These are phyloP conservation scores for Alternaria postmessia DNA, from an alignment of 2,329 filamentous ascomycete genomes.

Conservation along the genomic window DNA sequence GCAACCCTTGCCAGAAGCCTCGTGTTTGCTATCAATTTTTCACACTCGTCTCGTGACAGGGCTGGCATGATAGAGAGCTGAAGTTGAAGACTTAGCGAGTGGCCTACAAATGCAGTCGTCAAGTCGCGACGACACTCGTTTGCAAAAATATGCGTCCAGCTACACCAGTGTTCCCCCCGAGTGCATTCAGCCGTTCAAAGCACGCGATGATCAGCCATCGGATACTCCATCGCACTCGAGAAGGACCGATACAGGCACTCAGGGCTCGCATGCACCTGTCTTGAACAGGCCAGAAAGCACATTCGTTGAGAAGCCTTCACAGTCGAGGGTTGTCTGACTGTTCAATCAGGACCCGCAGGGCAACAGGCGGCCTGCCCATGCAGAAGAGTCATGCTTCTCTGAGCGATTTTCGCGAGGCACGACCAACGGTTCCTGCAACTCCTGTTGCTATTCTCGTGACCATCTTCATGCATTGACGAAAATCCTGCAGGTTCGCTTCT, in stretches of 20 bases:
- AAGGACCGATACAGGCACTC: conserved; percentile 25
- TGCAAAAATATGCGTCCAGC: conserved; percentile 23
- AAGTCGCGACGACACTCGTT: conserved; percentile 24
- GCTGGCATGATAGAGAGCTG: conserved; percentile 35
- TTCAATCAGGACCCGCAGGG: conserved; percentile 41
- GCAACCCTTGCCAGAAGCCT: conserved; percentile 24
- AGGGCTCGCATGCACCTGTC: conserved; percentile 39
- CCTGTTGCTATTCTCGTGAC: conserved; percentile 41
- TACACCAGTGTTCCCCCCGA: conserved; percentile 15
- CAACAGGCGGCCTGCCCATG: conserved; percentile 32
- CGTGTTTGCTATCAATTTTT: conserved; percentile 21
- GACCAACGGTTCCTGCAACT: conserved; percentile 30
- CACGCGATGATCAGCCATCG: conserved; percentile 27
- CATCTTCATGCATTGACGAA: conserved; percentile 25
- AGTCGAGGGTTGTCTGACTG: conserved; percentile 27
- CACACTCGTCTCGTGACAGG: conserved; percentile 23
- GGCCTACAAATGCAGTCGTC: conserved; percentile 15
- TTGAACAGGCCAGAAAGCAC: conserved; percentile 26
- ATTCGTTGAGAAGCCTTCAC: conserved; percentile 34
- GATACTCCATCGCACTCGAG: conserved; percentile 19
- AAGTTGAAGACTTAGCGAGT: conserved; percentile 34
- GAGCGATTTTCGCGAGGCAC: conserved; percentile 35
- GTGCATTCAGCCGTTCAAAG: conserved; percentile 19
- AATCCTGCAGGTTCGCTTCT: conserved; percentile 26
- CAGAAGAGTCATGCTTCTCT: conserved; percentile 42